Conservation (phyloP, 2,329 filamentous ascomycete genomes). For the Paecilomyces formosus region DNA sequence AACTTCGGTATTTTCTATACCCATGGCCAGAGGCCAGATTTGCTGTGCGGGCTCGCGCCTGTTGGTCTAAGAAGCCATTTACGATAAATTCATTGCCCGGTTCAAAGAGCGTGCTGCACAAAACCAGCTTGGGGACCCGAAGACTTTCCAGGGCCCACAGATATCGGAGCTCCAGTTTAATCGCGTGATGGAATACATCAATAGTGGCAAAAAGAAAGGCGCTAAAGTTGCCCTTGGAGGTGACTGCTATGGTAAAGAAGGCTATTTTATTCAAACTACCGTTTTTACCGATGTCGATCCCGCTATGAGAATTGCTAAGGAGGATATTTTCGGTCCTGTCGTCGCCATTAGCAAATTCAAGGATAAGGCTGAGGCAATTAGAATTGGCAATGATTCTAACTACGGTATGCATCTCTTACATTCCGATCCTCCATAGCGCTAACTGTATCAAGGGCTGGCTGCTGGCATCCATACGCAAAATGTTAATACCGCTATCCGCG, state of each 20-base stretch:
- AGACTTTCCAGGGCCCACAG: conserved; percentile 78
- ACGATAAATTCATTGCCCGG: conserved; percentile 68
- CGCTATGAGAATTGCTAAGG: conserved; percentile 57
- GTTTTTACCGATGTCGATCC: conserved; percentile 42
- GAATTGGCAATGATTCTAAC: conserved; percentile 9
- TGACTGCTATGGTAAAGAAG: conserved; percentile 64
- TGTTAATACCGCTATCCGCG: conserved; percentile 6
- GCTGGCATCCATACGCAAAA: conserved; percentile 11
- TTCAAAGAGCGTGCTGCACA: conserved; percentile 66
- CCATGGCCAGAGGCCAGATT: no score
- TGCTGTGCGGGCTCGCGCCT: no score
- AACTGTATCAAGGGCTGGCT: conserved; percentile 5
- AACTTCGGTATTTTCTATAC: no score
- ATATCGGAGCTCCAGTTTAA: conserved; percentile 74
- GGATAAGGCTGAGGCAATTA: conserved; percentile 10
- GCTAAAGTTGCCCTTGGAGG: conserved; percentile 57
- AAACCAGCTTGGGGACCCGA: conserved; percentile 70
- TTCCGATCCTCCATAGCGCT: no score
- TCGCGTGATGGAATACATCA: conserved; percentile 64
- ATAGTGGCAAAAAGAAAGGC: conserved; percentile 56
- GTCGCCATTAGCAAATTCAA: conserved; percentile 52
- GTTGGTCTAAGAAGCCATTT: conserved; percentile 60
- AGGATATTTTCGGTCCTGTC: conserved; percentile 70
- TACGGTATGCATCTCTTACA: not conserved
- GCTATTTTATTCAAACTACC: conserved; percentile 76